phyloP scores from a whole-genome alignment of 2,329 filamentous ascomycete genomes.

The Chaetomium sp. region DNA sequence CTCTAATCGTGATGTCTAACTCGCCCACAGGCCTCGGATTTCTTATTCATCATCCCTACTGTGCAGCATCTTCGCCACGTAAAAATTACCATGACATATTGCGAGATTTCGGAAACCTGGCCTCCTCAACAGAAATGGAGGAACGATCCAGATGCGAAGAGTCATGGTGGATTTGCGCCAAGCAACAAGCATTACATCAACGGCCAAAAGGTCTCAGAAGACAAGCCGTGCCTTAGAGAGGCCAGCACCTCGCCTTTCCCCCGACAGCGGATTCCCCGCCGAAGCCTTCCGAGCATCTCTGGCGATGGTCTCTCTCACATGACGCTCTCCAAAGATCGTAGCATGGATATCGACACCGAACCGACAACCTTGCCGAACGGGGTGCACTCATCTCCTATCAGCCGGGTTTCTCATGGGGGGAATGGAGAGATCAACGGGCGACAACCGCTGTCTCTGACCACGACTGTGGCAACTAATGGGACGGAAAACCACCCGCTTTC shows the following conservation, averaged over 20 bases:
- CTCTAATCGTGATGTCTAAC: conserved; percentile 15
- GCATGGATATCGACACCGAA: conserved; percentile 41
- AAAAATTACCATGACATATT: conserved; percentile 51
- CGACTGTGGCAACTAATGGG: conserved; percentile 18
- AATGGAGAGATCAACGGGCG: conserved; percentile 29
- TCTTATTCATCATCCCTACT: conserved; percentile 52
- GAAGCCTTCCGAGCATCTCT: conserved; percentile 46
- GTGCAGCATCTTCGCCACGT: conserved; percentile 53
- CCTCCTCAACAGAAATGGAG: conserved; percentile 49
- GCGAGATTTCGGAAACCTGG: conserved; percentile 50
- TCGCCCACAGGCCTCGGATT: conserved; percentile 49
- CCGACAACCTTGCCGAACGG: conserved; percentile 43
- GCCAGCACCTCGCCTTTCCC: conserved; percentile 50
- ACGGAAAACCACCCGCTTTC: conserved; percentile 22
- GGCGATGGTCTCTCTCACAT: conserved; percentile 53
- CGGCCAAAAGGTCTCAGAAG: conserved; percentile 47
- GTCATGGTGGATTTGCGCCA: conserved; percentile 49
- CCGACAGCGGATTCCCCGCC: conserved; percentile 48
- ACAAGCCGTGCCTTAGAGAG: conserved; percentile 39
- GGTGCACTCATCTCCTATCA: conserved; percentile 39
- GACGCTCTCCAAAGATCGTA: conserved; percentile 50
- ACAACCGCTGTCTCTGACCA: conserved; percentile 19
- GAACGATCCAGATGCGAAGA: conserved; percentile 48
- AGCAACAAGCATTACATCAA: conserved; percentile 53
- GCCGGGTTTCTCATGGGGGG: conserved; percentile 22